These are phyloP conservation scores for Sarocladium oryzae DNA, from an alignment of 2,329 filamentous ascomycete species.

Conservation along the genomic window DNA sequence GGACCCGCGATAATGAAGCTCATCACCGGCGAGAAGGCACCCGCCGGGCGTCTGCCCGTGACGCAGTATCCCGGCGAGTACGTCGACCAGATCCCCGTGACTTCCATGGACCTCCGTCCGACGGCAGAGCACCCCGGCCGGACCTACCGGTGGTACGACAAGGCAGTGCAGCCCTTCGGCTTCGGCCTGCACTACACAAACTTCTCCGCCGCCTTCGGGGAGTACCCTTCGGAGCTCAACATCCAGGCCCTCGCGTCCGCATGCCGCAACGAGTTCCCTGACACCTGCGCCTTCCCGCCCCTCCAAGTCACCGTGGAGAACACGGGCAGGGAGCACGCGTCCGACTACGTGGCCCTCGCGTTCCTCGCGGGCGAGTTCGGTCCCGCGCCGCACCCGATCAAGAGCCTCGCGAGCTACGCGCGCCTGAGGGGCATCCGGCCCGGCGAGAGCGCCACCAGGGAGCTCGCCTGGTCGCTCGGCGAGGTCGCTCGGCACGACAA, in stretches of 20 bases:
- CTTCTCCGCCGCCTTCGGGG: constrained; percentile 28
- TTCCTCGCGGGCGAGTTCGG: constrained; percentile 41
- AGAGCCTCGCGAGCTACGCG: constrained; percentile 44
- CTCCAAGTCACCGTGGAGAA: constrained; percentile 38
- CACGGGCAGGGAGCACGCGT: constrained; percentile 34
- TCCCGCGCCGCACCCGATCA: constrained; percentile 44
- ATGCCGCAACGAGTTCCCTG: constrained; percentile 30
- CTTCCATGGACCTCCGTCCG: constrained; percentile 49
- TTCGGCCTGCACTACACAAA: constrained; percentile 53
- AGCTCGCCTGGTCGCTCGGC: constrained; percentile 39
- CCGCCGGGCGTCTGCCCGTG: constrained; percentile 46
- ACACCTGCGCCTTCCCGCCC: constrained; percentile 33
- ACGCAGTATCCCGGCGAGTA: constrained; percentile 51
- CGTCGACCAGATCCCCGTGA: constrained; percentile 42
- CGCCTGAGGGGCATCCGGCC: constrained; percentile 33
- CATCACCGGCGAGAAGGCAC: constrained; percentile 41
- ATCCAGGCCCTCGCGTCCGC: constrained; percentile 29
- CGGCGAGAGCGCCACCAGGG: constrained; percentile 13
- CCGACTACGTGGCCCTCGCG: constrained; percentile 46
- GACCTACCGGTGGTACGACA: constrained; percentile 53
- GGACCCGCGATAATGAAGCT: constrained; percentile 49
- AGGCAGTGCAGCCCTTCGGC: constrained; percentile 46
- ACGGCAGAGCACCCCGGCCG: constrained; percentile 39
- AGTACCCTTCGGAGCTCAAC: constrained; percentile 6
- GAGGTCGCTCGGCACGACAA: constrained; percentile 43